Percentiles rank a stretch among this genome's conserved stretches.
These are phyloP conservation scores for Arthrobotrys iridis DNA, from an alignment of 2,329 filamentous ascomycete species.

Conservation along the genomic window DNA sequence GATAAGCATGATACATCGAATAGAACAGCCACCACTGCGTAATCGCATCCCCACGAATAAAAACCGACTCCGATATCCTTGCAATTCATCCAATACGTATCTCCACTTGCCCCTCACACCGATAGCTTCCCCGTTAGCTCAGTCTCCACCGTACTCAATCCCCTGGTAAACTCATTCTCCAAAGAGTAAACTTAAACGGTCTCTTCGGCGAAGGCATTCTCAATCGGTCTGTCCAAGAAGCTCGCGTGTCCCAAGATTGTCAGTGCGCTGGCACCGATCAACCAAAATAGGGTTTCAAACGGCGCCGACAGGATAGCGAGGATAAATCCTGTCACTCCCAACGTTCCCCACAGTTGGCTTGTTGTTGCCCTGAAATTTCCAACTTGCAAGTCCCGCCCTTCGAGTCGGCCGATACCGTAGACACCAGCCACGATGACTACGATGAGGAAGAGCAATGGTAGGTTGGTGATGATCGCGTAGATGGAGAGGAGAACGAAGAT, in stretches of 20 bases:
- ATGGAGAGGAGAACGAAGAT: slow-evolving; percentile 95
- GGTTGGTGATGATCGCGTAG: slow-evolving; percentile 92
- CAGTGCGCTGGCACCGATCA: slow-evolving; percentile 93
- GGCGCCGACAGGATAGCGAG: slow-evolving; percentile 86
- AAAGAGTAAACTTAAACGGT: slow-evolving; percentile 78
- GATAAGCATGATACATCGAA: slow-evolving; percentile 28
- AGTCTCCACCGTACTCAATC: not conserved
- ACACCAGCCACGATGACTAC: slow-evolving; percentile 85
- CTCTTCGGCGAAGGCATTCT: slow-evolving; percentile 99
- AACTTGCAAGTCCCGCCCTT: slow-evolving; percentile 86
- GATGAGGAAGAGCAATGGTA: slow-evolving; percentile 88
- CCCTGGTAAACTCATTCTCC: not conserved
- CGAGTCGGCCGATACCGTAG: slow-evolving; percentile 89
- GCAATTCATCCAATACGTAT: not conserved
- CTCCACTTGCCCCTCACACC: not conserved
- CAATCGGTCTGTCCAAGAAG: slow-evolving; percentile 97
- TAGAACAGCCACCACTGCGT: not conserved
- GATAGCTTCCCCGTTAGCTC: slow-evolving; percentile 2
- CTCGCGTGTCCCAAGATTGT: slow-evolving; percentile 93
- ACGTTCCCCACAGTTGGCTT: slow-evolving; percentile 90
- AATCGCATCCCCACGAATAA: not conserved
- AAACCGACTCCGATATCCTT: not conserved
- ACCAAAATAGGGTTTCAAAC: slow-evolving; percentile 86
- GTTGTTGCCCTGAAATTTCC: slow-evolving; percentile 80
- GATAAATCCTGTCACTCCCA: slow-evolving; percentile 84